These are phyloP conservation scores for Aschersonia sp. DNA, from an alignment of 2,329 filamentous ascomycete genomes.

Conservation along the genomic window DNA sequence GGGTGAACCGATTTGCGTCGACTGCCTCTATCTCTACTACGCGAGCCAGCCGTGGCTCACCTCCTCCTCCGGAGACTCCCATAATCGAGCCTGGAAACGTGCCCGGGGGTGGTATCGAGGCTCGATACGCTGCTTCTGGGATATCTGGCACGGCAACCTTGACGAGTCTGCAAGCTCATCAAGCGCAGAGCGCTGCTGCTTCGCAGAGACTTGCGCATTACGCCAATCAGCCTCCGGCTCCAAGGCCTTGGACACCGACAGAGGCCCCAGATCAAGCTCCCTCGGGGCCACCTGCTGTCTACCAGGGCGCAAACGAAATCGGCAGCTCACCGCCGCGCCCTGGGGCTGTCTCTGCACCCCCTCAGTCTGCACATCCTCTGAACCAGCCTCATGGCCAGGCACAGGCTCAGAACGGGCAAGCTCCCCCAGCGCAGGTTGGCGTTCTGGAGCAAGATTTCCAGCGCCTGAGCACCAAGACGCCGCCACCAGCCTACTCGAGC, in stretches of 20 bases:
- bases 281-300: constrained; percentile 80
- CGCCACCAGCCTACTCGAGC: constrained; percentile 90
- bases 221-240: constrained; percentile 24
- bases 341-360: constrained; percentile 24
- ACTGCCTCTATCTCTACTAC: constrained; percentile 91
- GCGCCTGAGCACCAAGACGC: constrained; percentile 66
- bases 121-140: constrained; percentile 78
- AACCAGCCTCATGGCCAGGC: neutral
- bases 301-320: constrained; percentile 70
- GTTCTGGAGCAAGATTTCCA: constrained; percentile 79
- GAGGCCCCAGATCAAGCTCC: constrained; percentile 75
- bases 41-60: constrained; percentile 78
- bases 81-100: constrained; percentile 56
- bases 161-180: constrained; percentile 51
- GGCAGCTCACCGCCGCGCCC: constrained; percentile 30
- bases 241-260: constrained; percentile 83
- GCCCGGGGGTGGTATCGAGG: constrained; percentile 74
- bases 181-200: constrained; percentile 59
- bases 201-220: constrained; percentile 73
- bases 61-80: constrained; percentile 87
- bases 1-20: constrained; percentile 53
- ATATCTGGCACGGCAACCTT: constrained; percentile 78
- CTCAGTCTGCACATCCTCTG: constrained; percentile 16
- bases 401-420: constrained; percentile 13
- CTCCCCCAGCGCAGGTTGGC: constrained; percentile 40